Base-by-base conservation (phyloP, 306 rosid species). In the Vigna unguiculata region DNA sequence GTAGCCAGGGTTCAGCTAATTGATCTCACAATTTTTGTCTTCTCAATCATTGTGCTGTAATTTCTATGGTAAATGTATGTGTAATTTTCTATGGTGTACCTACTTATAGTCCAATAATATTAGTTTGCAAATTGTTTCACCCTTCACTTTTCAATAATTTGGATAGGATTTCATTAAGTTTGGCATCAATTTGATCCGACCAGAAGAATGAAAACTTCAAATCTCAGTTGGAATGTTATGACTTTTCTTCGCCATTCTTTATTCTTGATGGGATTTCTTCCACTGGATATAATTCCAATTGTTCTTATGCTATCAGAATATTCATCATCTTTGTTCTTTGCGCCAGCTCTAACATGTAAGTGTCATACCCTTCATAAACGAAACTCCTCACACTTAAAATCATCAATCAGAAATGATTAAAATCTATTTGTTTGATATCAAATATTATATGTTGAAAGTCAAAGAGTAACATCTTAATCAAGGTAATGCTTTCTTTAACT, bases 1-100 rank as follows among this genome's bases (percentile, higher is more conserved):
- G 64, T 22, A 81, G 83, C 83, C 51, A 34, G 72, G 49, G 74
- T 73, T 80, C 71, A 78, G 80, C 82, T 72, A 41, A 69, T 76
- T 74, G 49, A 58, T 82, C 82, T 69, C 69, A 80, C 72, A 62
- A 65, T 84, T 83, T 79, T 82, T 83, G 73, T 79, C 54, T 69
- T 82, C 65, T 17, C 32, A 47, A 82, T 81, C 52, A 57, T 59
- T 79, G 77, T 88, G 83, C 40, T 79, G 87, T 75, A 61, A 38
- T 58, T 67, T 59, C 78, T 61, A 51, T 32, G 62, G 62, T 80
- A 64, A 59, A 24, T 81, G 77, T 80, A 78, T 85, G 74, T 80
- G 63, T 54, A 47, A n/a, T 60, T 69, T 75, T 79, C 60, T 49
- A 57, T 12, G 45, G 17, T 15, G n/a, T 25, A 41, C 45, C 38